Evolutionary conservation across 345 rosid genomes (phyloP).

Genomic region (Eucalyptus shirleyi): DNA sequence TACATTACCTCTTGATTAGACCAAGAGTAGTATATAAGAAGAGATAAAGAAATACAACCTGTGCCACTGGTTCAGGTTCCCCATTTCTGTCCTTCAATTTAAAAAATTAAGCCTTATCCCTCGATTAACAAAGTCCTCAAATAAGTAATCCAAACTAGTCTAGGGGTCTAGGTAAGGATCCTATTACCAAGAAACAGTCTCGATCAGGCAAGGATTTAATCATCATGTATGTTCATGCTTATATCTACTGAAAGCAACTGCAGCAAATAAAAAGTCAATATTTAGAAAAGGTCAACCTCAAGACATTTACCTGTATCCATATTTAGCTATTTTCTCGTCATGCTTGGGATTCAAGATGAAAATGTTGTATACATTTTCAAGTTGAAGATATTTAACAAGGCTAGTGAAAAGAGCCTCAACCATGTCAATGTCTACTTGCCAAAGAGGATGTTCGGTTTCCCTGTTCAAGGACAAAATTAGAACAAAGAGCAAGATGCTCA

Average conservation of each 20-base stretch:
- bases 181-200: background rate
- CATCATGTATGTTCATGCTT: background rate
- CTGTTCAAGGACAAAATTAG: conserved; percentile 17
- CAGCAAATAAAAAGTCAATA: background rate
- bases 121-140: background rate
- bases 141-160: background rate
- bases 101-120: background rate
- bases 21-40: background rate
- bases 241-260: background rate
- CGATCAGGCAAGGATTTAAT: background rate
- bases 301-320: conserved; percentile 75
- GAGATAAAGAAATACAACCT: background rate
- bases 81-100: background rate
- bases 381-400: conserved; percentile 84
- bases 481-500: background rate
- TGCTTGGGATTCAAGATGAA: conserved; percentile 76
- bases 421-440: conserved; percentile 89
- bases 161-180: background rate
- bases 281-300: background rate
- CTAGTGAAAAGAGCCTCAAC: conserved; percentile 78
- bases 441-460: conserved; percentile 37
- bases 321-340: conserved; percentile 37
- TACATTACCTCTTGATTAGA: background rate
- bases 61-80: background rate
- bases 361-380: conserved; percentile 78